Base-by-base conservation (phyloP, 805 yeast species). In the Lipomyces sp. region DNA sequence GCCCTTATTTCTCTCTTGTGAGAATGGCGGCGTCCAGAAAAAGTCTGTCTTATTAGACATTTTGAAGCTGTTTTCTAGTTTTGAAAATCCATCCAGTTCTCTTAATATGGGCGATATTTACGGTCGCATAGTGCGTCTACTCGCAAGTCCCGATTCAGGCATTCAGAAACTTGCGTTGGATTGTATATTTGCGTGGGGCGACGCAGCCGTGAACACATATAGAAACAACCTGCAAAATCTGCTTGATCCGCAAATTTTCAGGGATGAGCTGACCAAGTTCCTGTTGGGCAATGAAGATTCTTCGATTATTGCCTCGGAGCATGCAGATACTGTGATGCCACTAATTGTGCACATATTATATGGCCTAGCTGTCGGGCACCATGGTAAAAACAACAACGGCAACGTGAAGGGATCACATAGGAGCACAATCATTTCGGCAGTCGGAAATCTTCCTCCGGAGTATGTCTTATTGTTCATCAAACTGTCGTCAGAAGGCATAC, bases 191-290 rank as follows among this genome's bases (percentile, higher is more conserved):
- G 86, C 89, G 51, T 89, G 84, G 81, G 86, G 87, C 70, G 81
- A 83, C 58, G 82, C 84, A 1, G 80, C 80, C 2, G 77, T 91
- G 42, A 83, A 82, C 62, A 89, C 88, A 74, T 94, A 92, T 74
- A 81, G 83, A 64, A 97, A 89, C 67, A 88, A 88, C 71, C 79
- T 95, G 72, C 83, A 79, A 57, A 92, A 89, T 69, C 77, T 95
- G 65, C 79, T 94, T 18, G 97, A 94, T 75, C 96, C 92, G 67
- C 85, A 90, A 1, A 80, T 88, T 18, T 93, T 92, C 80, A 85
- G 92, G 65, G 99, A 95, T 77, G 98, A 93, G 77, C 79, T 93
- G 37, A 81, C 90, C 29, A 84, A 83, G 18, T 83, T 95, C 51
- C 78, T 90, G 24, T 82, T 84, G 24, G 81, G 81, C 50, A 80